Conservation (phyloP, 345 rosid species). For the Gossypium rotundifolium region DNA sequence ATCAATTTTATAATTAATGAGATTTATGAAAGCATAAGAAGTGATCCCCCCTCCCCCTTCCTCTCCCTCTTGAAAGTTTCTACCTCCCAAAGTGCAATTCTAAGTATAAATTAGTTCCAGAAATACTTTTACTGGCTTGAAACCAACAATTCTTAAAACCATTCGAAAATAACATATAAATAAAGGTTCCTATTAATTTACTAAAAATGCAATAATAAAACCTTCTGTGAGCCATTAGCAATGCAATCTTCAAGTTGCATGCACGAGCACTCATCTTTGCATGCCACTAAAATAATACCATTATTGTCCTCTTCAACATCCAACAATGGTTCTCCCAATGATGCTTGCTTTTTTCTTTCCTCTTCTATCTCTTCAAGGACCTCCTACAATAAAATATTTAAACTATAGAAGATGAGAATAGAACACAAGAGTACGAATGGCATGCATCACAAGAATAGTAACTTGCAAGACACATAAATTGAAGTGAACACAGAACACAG, state of each 20-base stretch:
- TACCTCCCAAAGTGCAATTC: not conserved
- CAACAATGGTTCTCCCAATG: constrained; percentile 24
- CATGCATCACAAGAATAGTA: not conserved
- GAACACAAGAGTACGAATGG: not conserved
- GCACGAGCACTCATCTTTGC: constrained; percentile 92
- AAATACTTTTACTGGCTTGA: not conserved
- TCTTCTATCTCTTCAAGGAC: constrained; percentile 80
- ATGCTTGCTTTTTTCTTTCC: constrained; percentile 55
- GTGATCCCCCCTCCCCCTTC: not conserved
- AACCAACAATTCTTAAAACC: not conserved
- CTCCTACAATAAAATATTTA: constrained; percentile 42
- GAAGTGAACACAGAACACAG: constrained; percentile 9
- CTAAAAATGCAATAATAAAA: constrained; percentile 2
- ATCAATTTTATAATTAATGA: not conserved
- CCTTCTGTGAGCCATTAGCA: constrained; percentile 60
- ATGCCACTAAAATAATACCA: constrained; percentile 77
- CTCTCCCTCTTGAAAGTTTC: not conserved
- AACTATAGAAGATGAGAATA: not conserved
- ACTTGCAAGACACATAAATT: not conserved
- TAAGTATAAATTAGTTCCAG: not conserved
- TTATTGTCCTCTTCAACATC: constrained; percentile 41
- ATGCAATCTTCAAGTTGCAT: constrained; percentile 97
- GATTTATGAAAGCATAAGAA: not conserved
- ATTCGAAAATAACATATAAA: not conserved
- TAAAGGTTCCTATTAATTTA: not conserved